These are phyloP conservation scores for Septoria linicola DNA, from an alignment of 2,329 filamentous ascomycete genomes.

Conservation along the genomic window DNA sequence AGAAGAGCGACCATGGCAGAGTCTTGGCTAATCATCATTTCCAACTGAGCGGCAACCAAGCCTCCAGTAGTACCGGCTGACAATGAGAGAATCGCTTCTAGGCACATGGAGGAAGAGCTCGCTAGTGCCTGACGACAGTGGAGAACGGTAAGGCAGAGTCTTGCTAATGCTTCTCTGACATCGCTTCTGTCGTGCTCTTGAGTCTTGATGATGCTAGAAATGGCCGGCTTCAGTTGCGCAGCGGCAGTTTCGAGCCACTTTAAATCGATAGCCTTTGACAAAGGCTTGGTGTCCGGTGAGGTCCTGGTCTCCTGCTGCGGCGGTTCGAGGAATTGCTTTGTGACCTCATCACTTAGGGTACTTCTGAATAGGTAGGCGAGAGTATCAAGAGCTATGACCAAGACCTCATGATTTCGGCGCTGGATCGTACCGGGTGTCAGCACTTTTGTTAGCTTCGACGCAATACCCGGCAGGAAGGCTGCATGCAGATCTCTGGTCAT, in stretches of 20 bases:
- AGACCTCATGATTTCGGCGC: conserved; percentile 60
- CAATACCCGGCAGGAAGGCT: conserved; percentile 81
- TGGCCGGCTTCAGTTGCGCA: conserved; percentile 76
- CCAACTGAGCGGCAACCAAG: conserved; percentile 45
- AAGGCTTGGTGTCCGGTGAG: not conserved
- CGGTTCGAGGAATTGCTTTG: not conserved
- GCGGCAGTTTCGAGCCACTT: conserved; percentile 77
- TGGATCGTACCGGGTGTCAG: conserved; percentile 67
- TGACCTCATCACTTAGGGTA: conserved; percentile 19
- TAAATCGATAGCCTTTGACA: conserved; percentile 34
- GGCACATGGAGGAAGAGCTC: conserved; percentile 67
- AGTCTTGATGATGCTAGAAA: conserved; percentile 74
- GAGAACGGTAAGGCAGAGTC: conserved; percentile 71
- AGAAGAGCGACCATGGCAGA: conserved; percentile 62
- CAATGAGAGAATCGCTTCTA: conserved; percentile 78
- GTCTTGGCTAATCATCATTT: conserved; percentile 63
- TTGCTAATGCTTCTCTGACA: conserved; percentile 66
- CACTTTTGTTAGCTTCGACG: conserved; percentile 76
- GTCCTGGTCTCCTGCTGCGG: not conserved
- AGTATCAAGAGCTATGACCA: conserved; percentile 45
- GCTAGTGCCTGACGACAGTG: conserved; percentile 72
- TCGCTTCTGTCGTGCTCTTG: conserved; percentile 68
- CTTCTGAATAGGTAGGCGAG: conserved; percentile 27
- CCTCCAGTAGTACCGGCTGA: conserved; percentile 51
- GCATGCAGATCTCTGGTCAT: conserved; percentile 73